Evolutionary conservation across 257 asterid genomes (phyloP), one percentile per base, ranked within the genome.

Genomic region (Coffea canephora): DNA sequence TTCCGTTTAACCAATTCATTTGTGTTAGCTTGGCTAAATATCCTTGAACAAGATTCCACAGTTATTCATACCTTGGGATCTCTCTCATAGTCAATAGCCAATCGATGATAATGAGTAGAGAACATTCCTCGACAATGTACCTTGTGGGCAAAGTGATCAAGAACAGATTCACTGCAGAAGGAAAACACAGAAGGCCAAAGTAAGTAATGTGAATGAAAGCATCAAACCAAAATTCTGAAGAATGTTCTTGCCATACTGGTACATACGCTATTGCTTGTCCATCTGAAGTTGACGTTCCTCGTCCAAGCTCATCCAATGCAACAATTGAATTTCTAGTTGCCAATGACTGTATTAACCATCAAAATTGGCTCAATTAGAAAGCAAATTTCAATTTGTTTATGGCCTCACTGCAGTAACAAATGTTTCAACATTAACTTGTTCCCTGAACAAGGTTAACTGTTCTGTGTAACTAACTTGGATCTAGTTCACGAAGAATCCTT

Each of bases 201-300:
- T 71, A 73, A 75, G 77, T 73, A 48, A 18, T 31, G 12, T 41
- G 39, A 23, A 25, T 71, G 71, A 73, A 70, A 31, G 46, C n/a
- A 7, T 71, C 52, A 65, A 46, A 16, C 21, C 45, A 49, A 41
- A 82, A 39, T 15, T 71, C 48, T 19, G 16, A 61, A 62, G 27
- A 71, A 36, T 5, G n/a, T 43, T 55, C 68, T 65, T 21, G 57
- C 65, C 57, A 48, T 74, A 82, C 77, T 78, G 74, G 89, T 85
- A 89, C 98, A 18, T 89, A 93, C 99, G 99, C 99, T 79, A 95
- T 91, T 77, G 99, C 99, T 89, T 92, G 98, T 84, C 99, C 98
- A 86, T 95, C 99, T 72, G 98, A 95, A 45, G 99, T 95, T 81
- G 99, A 86, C 61, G 99, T 95, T 80, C 99, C 99, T 70, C 99